phyloP scores from a whole-genome alignment of 768 basidiomycete genomes.

The Nevesoporus exiguus region DNA sequence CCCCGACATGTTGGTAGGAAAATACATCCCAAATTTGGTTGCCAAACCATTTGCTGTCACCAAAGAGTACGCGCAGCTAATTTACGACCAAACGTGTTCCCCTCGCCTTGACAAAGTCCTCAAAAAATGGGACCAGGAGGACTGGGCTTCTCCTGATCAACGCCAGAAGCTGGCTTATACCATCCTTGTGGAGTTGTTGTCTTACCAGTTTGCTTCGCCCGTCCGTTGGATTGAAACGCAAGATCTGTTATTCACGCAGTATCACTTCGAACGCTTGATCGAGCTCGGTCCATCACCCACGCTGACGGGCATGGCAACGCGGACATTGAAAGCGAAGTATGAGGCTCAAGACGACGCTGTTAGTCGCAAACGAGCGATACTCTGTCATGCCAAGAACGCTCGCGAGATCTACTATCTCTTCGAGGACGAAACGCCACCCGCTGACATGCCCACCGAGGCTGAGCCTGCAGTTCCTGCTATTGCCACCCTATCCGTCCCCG shows the following conservation, averaged over 20 bases:
- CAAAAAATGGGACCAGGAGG: constrained; percentile 87
- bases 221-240: constrained; percentile 99
- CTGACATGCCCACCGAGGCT: constrained; percentile 25
- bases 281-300: constrained; percentile 97
- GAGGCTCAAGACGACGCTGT: constrained; percentile 85
- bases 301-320: constrained; percentile 89
- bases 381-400: constrained; percentile 91
- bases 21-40: constrained; percentile 97
- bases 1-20: constrained; percentile 90
- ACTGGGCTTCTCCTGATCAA: constrained; percentile 77
- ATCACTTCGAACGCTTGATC: constrained; percentile 88
- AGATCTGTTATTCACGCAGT: constrained; percentile 84
- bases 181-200: constrained; percentile 93
- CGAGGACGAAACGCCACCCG: constrained; percentile 68
- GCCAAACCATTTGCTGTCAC: constrained; percentile 83
- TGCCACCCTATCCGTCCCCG: constrained; percentile 40
- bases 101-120: constrained; percentile 95
- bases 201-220: constrained; percentile 98
- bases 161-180: constrained; percentile 94
- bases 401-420: constrained; percentile 99
- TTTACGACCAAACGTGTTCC: constrained; percentile 95
- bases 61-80: constrained; percentile 86
- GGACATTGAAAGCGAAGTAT: constrained; percentile 91
- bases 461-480: constrained; percentile 36
- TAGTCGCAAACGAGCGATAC: constrained; percentile 72